A percentile compares a stretch with the other conserved stretches of the same genome.
These are phyloP conservation scores for Verticillium tricorpus DNA, from an alignment of 2,329 filamentous ascomycete genomes.

Conservation along the genomic window DNA sequence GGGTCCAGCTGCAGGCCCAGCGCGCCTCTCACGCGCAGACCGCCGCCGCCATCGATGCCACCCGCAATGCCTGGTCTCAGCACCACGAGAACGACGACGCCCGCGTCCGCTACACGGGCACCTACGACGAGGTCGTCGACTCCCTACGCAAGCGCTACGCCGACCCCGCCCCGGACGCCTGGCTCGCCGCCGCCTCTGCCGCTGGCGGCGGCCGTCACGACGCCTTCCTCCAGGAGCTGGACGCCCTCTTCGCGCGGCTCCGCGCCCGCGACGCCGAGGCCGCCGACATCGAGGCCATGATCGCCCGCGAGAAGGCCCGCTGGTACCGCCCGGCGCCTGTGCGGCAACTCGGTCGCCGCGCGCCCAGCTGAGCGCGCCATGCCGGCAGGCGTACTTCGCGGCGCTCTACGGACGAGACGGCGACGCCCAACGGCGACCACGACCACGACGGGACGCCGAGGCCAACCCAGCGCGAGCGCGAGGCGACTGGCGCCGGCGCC, in stretches of 20 bases:
- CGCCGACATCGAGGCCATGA: constrained; percentile 41
- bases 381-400: constrained; percentile 2
- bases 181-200: constrained; percentile 37
- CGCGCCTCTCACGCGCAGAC: not conserved
- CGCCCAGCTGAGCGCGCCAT: constrained; percentile 8
- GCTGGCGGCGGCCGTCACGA: constrained; percentile 24
- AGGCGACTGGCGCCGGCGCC: not conserved
- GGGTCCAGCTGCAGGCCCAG: not conserved
- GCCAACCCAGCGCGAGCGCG: not conserved
- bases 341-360: constrained; percentile 16
- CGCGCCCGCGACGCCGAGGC: constrained; percentile 38
- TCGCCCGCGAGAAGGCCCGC: constrained; percentile 45
- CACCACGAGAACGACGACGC: constrained; percentile 37
- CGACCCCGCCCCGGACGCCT: constrained; percentile 34
- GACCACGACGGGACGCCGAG: not conserved
- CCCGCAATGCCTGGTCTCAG: constrained; percentile 36
- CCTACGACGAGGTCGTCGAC: constrained; percentile 43
- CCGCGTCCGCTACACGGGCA: constrained; percentile 41
- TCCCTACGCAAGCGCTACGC: constrained; percentile 37
- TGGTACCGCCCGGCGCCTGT: constrained; percentile 45
- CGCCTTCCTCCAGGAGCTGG: constrained; percentile 45
- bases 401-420: constrained; percentile 4
- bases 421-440: not conserved
- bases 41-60: constrained; percentile 33
- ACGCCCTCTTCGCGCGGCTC: constrained; percentile 43